A percentile compares a stretch with the other conserved stretches of the same genome.
phyloP scores from a whole-genome alignment of 2,329 filamentous ascomycete species.

The Pseudovirgaria hyperparasitica region DNA sequence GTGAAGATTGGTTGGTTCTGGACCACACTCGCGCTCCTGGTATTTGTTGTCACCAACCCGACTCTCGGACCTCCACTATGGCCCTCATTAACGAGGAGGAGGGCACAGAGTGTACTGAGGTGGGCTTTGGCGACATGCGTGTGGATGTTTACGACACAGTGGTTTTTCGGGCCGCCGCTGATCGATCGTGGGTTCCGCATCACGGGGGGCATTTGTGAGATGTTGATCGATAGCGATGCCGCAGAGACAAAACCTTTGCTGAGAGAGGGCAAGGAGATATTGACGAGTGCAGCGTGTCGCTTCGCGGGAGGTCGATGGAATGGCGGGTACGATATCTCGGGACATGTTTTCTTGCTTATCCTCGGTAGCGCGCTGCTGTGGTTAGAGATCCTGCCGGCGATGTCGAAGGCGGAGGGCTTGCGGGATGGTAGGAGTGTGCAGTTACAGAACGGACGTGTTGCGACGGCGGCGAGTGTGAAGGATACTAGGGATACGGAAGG shows the following conservation, averaged over 20 bases:
- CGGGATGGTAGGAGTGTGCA: conserved; percentile 54
- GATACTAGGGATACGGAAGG: conserved; percentile 23
- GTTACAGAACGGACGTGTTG: conserved; percentile 51
- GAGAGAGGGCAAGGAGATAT: conserved; percentile 34
- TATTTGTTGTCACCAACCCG: conserved; percentile 59
- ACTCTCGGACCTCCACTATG: conserved; percentile 32
- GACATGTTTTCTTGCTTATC: conserved; percentile 87
- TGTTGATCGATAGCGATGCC: conserved; percentile 36
- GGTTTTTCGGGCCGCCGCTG: conserved; percentile 85
- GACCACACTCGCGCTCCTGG: conserved; percentile 62
- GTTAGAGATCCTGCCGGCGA: conserved; percentile 60
- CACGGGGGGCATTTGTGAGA: conserved; percentile 74
- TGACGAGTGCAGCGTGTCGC: conserved; percentile 73
- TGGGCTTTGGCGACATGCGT: conserved; percentile 61
- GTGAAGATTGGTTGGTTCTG: conserved; percentile 95
- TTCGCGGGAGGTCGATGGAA: conserved; percentile 70
- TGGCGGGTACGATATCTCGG: conserved; percentile 93
- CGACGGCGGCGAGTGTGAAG: conserved; percentile 29
- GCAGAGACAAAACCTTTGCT: conserved; percentile 33
- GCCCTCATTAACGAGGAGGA: conserved; percentile 28
- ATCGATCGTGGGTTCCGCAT: conserved; percentile 84
- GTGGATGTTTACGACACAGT: conserved; percentile 87
- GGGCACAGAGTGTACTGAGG: conserved; percentile 49
- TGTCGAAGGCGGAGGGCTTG: conserved; percentile 34
- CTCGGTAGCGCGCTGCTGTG: conserved; percentile 69